Evolutionary conservation across 805 yeast species (phyloP).

Genomic region (Kuraishia cidri): DNA sequence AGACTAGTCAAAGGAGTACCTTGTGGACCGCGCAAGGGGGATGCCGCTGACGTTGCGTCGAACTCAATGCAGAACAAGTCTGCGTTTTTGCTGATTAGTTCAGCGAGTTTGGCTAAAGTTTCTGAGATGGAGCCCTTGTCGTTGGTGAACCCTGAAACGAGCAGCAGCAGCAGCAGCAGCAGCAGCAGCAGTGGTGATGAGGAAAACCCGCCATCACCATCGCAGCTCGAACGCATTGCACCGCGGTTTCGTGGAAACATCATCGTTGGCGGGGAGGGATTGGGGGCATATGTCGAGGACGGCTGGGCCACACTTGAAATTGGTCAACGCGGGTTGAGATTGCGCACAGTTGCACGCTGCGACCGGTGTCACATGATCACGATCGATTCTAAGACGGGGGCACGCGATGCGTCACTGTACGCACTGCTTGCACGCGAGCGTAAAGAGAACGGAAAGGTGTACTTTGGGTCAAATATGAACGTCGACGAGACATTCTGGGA

Average conservation of each 20-base stretch:
- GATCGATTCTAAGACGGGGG: conserved; percentile 24
- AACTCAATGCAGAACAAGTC: conserved; percentile 22
- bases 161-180: neutral
- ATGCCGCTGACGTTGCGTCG: too few relatives aligned
- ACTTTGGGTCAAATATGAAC: conserved; percentile 25
- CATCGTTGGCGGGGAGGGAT: conserved; percentile 14
- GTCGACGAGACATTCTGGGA: conserved; percentile 9
- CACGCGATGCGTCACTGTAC: conserved; percentile 20
- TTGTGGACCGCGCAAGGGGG: conserved; percentile 5
- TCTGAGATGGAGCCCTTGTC: neutral
- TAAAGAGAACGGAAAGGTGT: conserved; percentile 24
- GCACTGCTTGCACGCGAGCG: conserved; percentile 22
- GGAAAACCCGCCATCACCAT: neutral
- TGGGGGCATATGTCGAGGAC: conserved; percentile 27
- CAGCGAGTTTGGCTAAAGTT: conserved; percentile 14
- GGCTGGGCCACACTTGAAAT: conserved; percentile 18
- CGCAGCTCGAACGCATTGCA: conserved; percentile 6
- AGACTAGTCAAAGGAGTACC: conserved; percentile 7
- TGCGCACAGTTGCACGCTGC: conserved; percentile 20
- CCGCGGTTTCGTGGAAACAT: conserved; percentile 28
- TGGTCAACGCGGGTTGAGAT: conserved; percentile 5
- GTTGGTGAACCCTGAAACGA: too few relatives aligned
- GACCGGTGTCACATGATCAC: conserved; percentile 37
- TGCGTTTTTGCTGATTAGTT: conserved; percentile 25
- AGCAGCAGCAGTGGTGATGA: neutral